These are phyloP conservation scores for Vigna hirtella DNA, from an alignment of 306 rosid genomes.

Conservation along the genomic window DNA sequence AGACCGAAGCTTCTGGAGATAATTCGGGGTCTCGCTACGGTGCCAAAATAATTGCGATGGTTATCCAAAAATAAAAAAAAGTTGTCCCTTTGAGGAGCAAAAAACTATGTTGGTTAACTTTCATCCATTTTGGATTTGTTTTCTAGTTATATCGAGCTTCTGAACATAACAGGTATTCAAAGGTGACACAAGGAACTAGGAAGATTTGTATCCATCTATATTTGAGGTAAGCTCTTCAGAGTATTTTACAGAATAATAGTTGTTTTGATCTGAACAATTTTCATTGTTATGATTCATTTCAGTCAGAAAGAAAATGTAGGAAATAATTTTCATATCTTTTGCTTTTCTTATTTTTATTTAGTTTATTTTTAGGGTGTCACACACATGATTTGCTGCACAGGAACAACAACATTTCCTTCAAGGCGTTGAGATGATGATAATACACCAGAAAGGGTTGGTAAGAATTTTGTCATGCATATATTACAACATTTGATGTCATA, in stretches of 20 bases:
- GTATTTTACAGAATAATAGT: neutral
- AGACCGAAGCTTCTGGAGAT: neutral
- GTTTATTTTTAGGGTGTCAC: conserved; percentile 79
- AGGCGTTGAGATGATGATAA: conserved; percentile 90
- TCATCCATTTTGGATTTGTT: conserved; percentile 34
- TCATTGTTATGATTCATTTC: conserved; percentile 8
- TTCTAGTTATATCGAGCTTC: conserved; percentile 41
- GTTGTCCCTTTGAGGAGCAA: neutral
- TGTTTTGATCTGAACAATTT: conserved; percentile 1
- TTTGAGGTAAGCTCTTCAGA: conserved; percentile 67
- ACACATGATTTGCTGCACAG: conserved; percentile 94
- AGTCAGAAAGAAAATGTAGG: conserved; percentile 18
- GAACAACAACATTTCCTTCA: conserved; percentile 96
- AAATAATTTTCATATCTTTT: conserved; percentile 25
- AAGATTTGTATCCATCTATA: conserved; percentile 75
- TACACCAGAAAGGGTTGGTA: conserved; percentile 91
- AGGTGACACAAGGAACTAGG: conserved; percentile 82
- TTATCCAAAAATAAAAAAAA: too few species aligned
- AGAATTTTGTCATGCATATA: conserved; percentile 41
- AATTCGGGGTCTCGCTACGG: neutral
- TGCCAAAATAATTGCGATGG: too few species aligned
- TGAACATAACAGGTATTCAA: conserved; percentile 66
- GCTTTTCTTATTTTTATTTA: conserved; percentile 9
- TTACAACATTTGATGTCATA: too few species aligned
- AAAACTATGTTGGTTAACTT: conserved; percentile 27